A percentile compares a stretch with the other conserved stretches of the same genome.
These are phyloP conservation scores for Coemansia sp. DNA, from an alignment of 192 early-diverging fungal species.

Conservation along the genomic window DNA sequence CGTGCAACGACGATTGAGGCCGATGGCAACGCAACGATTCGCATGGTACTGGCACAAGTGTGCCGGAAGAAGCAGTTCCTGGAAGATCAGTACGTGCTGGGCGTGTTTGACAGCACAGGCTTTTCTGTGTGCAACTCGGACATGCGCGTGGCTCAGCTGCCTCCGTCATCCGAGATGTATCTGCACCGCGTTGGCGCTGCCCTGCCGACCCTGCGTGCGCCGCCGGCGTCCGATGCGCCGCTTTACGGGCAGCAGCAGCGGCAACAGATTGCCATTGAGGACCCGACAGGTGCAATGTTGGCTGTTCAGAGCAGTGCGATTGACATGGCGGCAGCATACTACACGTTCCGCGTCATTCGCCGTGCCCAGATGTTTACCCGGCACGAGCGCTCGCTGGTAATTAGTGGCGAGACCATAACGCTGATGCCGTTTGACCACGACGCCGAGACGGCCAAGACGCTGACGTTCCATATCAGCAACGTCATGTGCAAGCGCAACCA, in stretches of 20 bases:
- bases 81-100: conserved; percentile 78
- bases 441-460: conserved; percentile 81
- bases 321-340: conserved; percentile 33
- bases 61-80: conserved; percentile 87
- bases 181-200: conserved; percentile 37
- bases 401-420: conserved; percentile 92
- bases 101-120: conserved; percentile 71
- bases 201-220: conserved; percentile 12
- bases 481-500: conserved; percentile 70
- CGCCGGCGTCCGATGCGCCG: conserved; percentile 7
- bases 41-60: conserved; percentile 77
- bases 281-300: background rate
- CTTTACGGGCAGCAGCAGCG: conserved; percentile 18
- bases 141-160: conserved; percentile 65
- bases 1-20: conserved; percentile 89
- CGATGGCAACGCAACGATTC: conserved; percentile 65
- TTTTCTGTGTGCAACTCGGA: conserved; percentile 72
- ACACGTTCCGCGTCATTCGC: conserved; percentile 83
- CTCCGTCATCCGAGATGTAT: conserved; percentile 34
- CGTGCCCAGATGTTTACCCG: conserved; percentile 84
- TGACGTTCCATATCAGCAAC: conserved; percentile 64
- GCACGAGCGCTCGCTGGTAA: conserved; percentile 82
- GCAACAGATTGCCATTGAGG: background rate
- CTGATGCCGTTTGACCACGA: conserved; percentile 81
- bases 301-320: conserved; percentile 6